Conservation (phyloP, 768 basidiomycete genomes). For the Suillus luteus region DNA sequence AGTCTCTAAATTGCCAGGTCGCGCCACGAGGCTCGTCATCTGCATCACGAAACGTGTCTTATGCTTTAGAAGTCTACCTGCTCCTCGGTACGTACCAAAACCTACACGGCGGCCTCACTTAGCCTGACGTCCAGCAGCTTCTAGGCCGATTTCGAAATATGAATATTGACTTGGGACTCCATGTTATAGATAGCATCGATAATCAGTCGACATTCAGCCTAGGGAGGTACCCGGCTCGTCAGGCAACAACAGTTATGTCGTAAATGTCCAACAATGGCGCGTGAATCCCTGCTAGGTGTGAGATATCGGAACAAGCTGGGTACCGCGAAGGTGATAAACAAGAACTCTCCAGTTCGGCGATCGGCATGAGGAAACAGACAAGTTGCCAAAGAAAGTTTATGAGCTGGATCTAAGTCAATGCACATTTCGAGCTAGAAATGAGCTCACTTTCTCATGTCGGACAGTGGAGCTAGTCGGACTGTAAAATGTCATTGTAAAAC, state of each 20-base stretch:
- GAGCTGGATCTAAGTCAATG: background rate
- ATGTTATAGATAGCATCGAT: background rate
- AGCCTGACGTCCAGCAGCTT: background rate
- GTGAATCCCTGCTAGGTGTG: background rate
- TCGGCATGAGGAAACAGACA: background rate
- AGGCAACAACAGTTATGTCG: background rate
- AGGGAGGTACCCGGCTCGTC: background rate
- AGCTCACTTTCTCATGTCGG: constrained; percentile 5
- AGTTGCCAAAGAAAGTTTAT: background rate
- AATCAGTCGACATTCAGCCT: constrained; percentile 25
- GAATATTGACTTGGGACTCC: background rate
- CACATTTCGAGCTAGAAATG: background rate
- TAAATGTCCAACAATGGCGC: background rate
- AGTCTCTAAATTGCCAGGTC: background rate
- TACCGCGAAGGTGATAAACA: background rate
- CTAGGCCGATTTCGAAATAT: background rate
- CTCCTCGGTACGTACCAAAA: background rate
- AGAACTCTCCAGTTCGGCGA: background rate
- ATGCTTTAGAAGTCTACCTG: constrained; percentile 1
- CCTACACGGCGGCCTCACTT: background rate
- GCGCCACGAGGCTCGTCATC: background rate
- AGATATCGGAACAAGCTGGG: background rate
- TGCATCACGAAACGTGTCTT: background rate
- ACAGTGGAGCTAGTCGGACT: background rate
- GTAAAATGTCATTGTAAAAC: background rate